Base-by-base conservation (phyloP, 2,329 filamentous ascomycete genomes). In the Pseudogymnoascus sp. region DNA sequence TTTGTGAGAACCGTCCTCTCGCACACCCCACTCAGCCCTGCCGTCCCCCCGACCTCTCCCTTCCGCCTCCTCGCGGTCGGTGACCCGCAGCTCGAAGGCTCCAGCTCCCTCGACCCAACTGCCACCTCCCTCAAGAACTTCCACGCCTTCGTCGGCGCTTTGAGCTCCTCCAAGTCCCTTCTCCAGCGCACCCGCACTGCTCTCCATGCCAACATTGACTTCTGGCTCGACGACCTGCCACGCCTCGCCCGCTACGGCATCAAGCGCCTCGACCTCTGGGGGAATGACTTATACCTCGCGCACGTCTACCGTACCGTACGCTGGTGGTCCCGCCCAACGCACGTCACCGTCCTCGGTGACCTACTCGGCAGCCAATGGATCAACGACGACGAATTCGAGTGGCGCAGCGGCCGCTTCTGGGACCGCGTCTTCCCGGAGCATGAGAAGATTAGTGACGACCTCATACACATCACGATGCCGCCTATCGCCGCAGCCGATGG, bases 341-440 rank as follows among this genome's bases (percentile, higher is more conserved):
- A 99, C 74, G 85, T 95, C 19, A 87, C 89, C 0, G 92, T 97
- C 0, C 80, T 99, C 3, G 95, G 95, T 2, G 95, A 99, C 73
- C 79, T 99, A 64, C 79, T 99, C 9, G 95, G 95, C 9, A 96
- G 92, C 71, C 95, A 99, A 75, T 99, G 95, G 95, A 89, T 99
- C 65, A 83, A 83, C 60, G 87, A 96, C 72, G 83, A 82, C 31
- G 95, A 99, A 75, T 99, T 99, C 72, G 82, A 85, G 65, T 79
- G 80, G 65, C 84, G 95, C 40, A 88, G 86, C 15, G 76, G 78
- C 68, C 80, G 93, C 40, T 97, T 88, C 77, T 97, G 93, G 93
- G 80, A 85, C 64, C 81, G 88, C 5, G 88, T 95, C 1, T 92
- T 97, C 74, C 79, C 75, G n/a, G 86, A 86, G 5, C 84, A 83